Percentiles rank a stretch among this genome's conserved stretches.
Conservation (phyloP, 768 basidiomycete genomes). For the Mycena metata region DNA sequence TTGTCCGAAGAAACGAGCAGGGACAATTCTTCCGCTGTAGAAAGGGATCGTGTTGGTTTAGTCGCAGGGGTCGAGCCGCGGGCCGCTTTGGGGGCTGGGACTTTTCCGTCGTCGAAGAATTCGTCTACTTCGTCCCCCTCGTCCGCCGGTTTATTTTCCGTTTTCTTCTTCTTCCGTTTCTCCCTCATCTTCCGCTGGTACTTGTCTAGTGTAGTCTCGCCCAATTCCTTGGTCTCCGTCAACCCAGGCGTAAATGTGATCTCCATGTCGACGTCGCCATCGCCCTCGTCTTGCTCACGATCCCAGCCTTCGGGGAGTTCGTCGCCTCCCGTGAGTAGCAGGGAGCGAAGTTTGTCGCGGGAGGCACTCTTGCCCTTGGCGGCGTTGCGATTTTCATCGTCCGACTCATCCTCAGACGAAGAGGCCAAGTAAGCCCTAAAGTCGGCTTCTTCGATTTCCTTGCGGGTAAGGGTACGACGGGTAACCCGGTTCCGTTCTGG, state of each 20-base stretch:
- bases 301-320: conserved; percentile 91
- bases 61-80: conserved; percentile 35
- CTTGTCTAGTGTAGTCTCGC: conserved; percentile 89
- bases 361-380: conserved; percentile 57
- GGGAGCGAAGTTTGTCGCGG: conserved; percentile 79
- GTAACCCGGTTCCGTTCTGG: conserved; percentile 86
- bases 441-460: conserved; percentile 93
- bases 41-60: conserved; percentile 50
- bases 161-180: conserved; percentile 86
- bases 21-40: conserved; percentile 75
- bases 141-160: conserved; percentile 55
- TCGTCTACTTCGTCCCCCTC: conserved; percentile 65
- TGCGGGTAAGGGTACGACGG: conserved; percentile 79
- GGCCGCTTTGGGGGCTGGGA: conserved; percentile 34
- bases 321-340: conserved; percentile 79
- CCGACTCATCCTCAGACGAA: conserved; percentile 73
- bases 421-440: conserved; percentile 86
- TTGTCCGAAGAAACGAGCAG: conserved; percentile 72
- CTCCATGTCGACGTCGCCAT: conserved; percentile 86
- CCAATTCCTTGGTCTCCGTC: conserved; percentile 62
- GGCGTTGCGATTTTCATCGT: conserved; percentile 43
- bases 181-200: conserved; percentile 94
- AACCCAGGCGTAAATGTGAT: conserved; percentile 95
- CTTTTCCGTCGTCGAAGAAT: conserved; percentile 74
- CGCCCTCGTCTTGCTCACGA: conserved; percentile 54